A percentile compares a stretch with the other conserved stretches of the same genome.
phyloP scores from a whole-genome alignment of 177 flowering plant species.

The Telopea speciosissima region DNA sequence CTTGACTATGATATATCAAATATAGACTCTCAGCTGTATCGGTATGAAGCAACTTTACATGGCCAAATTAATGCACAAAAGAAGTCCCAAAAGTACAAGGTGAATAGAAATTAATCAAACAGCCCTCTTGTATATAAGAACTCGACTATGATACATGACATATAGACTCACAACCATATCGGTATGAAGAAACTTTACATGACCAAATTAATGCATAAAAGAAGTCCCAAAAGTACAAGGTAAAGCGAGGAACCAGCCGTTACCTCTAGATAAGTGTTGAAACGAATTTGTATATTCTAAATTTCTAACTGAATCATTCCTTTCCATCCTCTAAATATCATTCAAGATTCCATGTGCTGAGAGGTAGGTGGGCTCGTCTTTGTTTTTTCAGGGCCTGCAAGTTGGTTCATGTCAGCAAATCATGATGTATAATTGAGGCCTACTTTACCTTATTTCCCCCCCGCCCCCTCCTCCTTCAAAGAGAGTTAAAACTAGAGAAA shows the following conservation, averaged over 20 bases:
- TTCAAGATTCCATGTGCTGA: constrained; percentile 81
- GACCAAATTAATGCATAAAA: not conserved
- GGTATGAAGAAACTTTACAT: constrained; percentile 15
- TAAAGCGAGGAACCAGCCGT: not conserved
- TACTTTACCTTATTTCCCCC: no score
- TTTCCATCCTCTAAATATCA: not conserved
- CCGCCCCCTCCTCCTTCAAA: no score
- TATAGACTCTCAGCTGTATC: no score
- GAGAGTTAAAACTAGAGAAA: no score
- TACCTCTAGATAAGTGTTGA: constrained; percentile 8
- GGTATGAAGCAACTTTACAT: constrained; percentile 15
- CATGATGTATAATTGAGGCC: not conserved
- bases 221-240: constrained; percentile 11
- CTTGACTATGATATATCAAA: constrained; percentile 22
- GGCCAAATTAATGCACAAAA: not conserved
- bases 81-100: constrained; percentile 11
- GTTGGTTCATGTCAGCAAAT: constrained; percentile 7
- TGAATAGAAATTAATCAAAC: not conserved
- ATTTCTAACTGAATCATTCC: not conserved
- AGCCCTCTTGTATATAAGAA: constrained; percentile 6
- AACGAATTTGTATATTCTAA: not conserved
- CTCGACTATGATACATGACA: constrained; percentile 22
- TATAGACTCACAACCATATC: no score
- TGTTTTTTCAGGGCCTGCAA: constrained; percentile 76
- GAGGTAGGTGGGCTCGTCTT: constrained; percentile 76